Evolutionary conservation across 129 eudicot genomes (phyloP), one percentile per base, ranked within the genome.

Genomic region (Flaveria bidentis): DNA sequence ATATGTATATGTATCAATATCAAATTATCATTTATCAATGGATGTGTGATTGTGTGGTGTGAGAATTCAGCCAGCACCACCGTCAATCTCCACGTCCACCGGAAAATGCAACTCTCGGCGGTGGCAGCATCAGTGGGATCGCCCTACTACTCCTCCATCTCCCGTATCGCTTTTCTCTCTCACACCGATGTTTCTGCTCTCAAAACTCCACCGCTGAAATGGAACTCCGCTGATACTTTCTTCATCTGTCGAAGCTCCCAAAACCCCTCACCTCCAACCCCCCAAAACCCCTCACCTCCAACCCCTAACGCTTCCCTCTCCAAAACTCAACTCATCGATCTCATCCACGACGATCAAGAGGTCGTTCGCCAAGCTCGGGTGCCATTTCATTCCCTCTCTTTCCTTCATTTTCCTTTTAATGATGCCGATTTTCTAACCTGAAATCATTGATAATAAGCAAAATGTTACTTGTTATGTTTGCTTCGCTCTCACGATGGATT

Each of bases 361-460:
- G 82, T 78, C 52, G 79, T 69, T 74, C 60, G 73, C n/a, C 78
- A 69, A 71, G 81, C 88, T 82, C 91, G 91, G 91, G 91, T 87
- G 91, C 57, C 85, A 9, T 70, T 81, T 56, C 56, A 13, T 71
- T 64, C 66, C 20, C 46, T 50, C 41, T 36, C 41, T 36, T 36
- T 5, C 5, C 41, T 36, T 36, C 41, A 0, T 4, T 26, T 30
- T 30, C 36, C 36, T 30, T 30, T 30, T 3, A 30, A 30, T 30
- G 36, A 30, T 30, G 26, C 26, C 26, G 26, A 23, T 0, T 0
- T 23, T 23, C 1, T 23, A 23, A 23, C 26, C 26, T 23, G 22
- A 20, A 20, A 20, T 20, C 22, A 20, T 20, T 20, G 26, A 23
- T 23, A 23, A 23, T 23, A 30, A 30, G 6, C 6, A 5, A 30